Evolutionary conservation across 208 protist genomes (phyloP).

Genomic region (Endotrypanum monterogeii): DNA sequence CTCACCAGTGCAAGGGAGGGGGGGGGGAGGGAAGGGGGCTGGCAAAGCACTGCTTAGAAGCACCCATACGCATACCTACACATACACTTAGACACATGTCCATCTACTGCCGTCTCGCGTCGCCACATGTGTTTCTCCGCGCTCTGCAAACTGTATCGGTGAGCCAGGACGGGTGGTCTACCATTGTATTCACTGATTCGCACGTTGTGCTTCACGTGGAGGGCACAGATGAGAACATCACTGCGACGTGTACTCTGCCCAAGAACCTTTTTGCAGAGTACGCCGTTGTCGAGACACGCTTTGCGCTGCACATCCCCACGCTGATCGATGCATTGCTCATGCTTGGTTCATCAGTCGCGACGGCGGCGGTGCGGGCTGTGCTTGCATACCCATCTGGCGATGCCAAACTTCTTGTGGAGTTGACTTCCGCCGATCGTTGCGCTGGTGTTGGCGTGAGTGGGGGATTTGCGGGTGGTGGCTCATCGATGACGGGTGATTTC

Average conservation of each 20-base stretch:
- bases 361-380: constrained; percentile 28
- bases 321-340: constrained; percentile 76
- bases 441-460: neutral
- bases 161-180: constrained; percentile 66
- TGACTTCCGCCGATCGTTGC: constrained; percentile 27
- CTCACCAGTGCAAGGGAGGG: no score
- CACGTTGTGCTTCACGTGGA: constrained; percentile 74
- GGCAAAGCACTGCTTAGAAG: neutral
- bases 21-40: neutral
- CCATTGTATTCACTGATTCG: constrained; percentile 61
- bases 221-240: constrained; percentile 66
- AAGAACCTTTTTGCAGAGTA: constrained; percentile 77
- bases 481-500: neutral
- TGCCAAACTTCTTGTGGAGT: constrained; percentile 68
- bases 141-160: constrained; percentile 55
- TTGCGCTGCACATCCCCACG: constrained; percentile 63
- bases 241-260: constrained; percentile 75
- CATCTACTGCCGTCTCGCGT: constrained; percentile 64
- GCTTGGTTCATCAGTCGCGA: constrained; percentile 40
- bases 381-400: constrained; percentile 62
- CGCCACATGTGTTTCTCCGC: constrained; percentile 57
- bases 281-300: constrained; percentile 52
- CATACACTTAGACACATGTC: constrained; percentile 47
- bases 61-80: neutral
- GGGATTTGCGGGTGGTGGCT: neutral